Evolutionary conservation across 2,329 filamentous ascomycete genomes (phyloP).

Genomic region (Penicillium sp.): DNA sequence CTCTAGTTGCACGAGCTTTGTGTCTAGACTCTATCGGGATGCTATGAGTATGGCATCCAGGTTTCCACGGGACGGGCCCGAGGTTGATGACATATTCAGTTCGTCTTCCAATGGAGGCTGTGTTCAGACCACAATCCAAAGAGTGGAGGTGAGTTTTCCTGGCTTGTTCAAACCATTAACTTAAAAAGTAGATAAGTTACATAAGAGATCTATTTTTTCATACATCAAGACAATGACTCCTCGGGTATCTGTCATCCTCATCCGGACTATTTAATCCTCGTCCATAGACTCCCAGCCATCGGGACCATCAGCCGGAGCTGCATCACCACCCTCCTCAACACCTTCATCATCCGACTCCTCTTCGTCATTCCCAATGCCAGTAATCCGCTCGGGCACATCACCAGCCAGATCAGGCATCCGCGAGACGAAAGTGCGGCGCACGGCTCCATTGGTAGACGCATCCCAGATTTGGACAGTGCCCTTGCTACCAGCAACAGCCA

Average conservation of each 20-base stretch:
- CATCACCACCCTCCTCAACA: constrained; percentile 54
- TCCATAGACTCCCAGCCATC: constrained; percentile 60
- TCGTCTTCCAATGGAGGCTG: too few species aligned
- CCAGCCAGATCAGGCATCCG: constrained; percentile 64
- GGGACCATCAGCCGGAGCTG: constrained; percentile 50
- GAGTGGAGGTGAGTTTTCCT: too few species aligned
- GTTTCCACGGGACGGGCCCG: too few species aligned
- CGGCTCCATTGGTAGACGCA: constrained; percentile 86
- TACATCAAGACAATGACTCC: constrained; percentile 24
- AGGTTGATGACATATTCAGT: too few species aligned
- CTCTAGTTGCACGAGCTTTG: constrained; percentile 25
- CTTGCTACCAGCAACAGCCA: constrained; percentile 93
- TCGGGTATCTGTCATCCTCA: constrained; percentile 25
- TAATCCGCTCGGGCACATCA: constrained; percentile 71
- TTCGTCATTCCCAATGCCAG: constrained; percentile 70
- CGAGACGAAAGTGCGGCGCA: constrained; percentile 79
- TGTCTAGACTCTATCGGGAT: constrained; percentile 7
- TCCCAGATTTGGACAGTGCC: constrained; percentile 94
- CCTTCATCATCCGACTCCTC: constrained; percentile 68
- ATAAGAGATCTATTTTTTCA: constrained; percentile 26
- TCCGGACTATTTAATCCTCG: constrained; percentile 44
- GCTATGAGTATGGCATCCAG: too few species aligned
- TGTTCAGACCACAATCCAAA: too few species aligned
- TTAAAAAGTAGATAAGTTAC: not conserved
- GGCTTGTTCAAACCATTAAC: too few species aligned